Evolutionary conservation across 257 asterid species (phyloP).

Genomic region (Jaltomata sinuosa): DNA sequence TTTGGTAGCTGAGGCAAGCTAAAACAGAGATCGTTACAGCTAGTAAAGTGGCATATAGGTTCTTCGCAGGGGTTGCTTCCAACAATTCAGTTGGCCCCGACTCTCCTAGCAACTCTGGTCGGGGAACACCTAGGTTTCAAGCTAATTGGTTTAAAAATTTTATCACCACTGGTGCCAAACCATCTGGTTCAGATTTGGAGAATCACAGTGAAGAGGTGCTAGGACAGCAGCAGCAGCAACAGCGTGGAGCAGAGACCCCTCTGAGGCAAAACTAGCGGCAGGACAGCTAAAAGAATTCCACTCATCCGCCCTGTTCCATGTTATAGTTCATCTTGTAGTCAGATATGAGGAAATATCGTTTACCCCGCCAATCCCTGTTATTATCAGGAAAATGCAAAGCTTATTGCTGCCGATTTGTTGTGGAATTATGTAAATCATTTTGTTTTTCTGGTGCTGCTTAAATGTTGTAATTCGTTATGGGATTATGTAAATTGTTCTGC

Average conservation of each 20-base stretch:
- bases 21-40: constrained; percentile 85
- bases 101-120: constrained; percentile 39
- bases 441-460: neutral
- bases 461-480: neutral
- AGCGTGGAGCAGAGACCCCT: constrained; percentile 25
- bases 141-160: constrained; percentile 76
- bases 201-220: constrained; percentile 26
- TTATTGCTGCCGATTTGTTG: neutral
- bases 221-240: constrained; percentile 22
- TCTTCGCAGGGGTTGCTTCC: constrained; percentile 67
- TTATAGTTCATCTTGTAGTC: neutral
- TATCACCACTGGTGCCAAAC: constrained; percentile 49
- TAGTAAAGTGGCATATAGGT: constrained; percentile 84
- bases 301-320: neutral
- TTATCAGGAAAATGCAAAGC: neutral
- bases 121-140: constrained; percentile 70
- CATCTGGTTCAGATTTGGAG: constrained; percentile 59
- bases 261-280: constrained; percentile 17
- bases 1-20: constrained; percentile 87
- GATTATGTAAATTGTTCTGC: constrained; percentile 1
- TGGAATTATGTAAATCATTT: constrained; percentile 1
- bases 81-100: constrained; percentile 49
- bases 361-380: neutral
- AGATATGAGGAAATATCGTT: neutral
- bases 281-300: constrained; percentile 10